Base-by-base conservation (phyloP, 1,284 basidiomycete genomes). In the Moesziomyces globuligerus region DNA sequence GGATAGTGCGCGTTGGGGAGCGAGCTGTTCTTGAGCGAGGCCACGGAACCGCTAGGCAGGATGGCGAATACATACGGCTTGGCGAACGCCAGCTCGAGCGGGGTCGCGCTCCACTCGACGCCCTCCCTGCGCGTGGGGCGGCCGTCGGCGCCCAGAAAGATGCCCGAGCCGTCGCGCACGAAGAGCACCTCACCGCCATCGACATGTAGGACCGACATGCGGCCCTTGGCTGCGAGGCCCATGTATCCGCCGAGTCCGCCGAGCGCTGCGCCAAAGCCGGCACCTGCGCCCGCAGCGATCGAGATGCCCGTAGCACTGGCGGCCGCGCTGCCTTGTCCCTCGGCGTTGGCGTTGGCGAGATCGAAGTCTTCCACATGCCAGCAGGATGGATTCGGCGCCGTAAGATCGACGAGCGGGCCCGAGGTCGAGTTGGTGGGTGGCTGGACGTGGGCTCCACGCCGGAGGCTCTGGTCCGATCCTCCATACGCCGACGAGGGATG, bases 231-330 rank as follows among this genome's bases (percentile, higher is more conserved):
- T 58, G 90, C 90, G 36, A 94, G 84, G 11, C 90, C 91, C 88
- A 96, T 93, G 79, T 95, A 94, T 11, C 92, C 92, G 10, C 91
- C 90, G 17, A 94, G 83, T 1, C 92, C 91, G 10, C 87, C 67
- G 7, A 70, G 46, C 42, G 67, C 67, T 15, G 60, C 67, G 11
- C 67, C 60, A 18, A 70, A 70, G 0, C 58, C 66, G 4, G 64
- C 48, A 2, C 54, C 55, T 2, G 58, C 45, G 15, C 43, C 57
- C 6, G 48, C 53, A 7, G 53, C 44, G 48, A 52, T 52, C 17
- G 60, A 48, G 13, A 62, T 52, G 45, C 48, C 56, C 49, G 60
- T 53, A 28, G 55, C 44, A n/a, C 48, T 57, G 13, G 52, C 7
- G 7, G 52, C 44, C 25, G 52, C 48, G 29, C 26, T 8, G 2